phyloP scores from a whole-genome alignment of 2,329 filamentous ascomycete species.

The Hypocreales sp. region DNA sequence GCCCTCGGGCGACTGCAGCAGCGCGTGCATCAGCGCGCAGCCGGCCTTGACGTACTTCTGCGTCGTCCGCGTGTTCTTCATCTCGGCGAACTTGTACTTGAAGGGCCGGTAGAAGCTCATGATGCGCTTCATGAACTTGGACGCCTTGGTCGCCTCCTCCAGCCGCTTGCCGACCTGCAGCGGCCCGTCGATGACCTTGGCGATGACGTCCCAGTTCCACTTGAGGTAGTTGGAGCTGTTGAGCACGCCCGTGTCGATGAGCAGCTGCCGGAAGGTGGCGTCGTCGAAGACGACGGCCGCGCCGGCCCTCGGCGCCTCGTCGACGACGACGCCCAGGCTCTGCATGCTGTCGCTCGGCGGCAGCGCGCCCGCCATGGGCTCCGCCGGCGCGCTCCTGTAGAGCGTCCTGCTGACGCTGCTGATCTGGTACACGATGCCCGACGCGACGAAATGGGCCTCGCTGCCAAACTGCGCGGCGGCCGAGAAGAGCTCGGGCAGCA shows the following conservation, averaged over 20 bases:
- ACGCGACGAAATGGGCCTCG: constrained; percentile 64
- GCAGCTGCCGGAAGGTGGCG: constrained; percentile 45
- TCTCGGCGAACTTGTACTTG: constrained; percentile 86
- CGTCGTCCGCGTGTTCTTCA: constrained; percentile 80
- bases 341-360: constrained; percentile 28
- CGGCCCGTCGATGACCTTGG: constrained; percentile 83
- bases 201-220: constrained; percentile 94
- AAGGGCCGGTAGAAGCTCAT: constrained; percentile 94
- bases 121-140: constrained; percentile 89
- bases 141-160: constrained; percentile 85
- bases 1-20: constrained; percentile 77
- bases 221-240: constrained; percentile 83
- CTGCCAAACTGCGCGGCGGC: constrained; percentile 57
- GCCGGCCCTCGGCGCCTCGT: constrained; percentile 39
- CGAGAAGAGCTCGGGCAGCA: constrained; percentile 73
- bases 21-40: constrained; percentile 71
- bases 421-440: constrained; percentile 90
- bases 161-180: constrained; percentile 80
- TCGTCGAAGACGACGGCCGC: constrained; percentile 37
- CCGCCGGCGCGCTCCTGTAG: constrained; percentile 55
- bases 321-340: constrained; percentile 31
- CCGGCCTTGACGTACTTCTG: constrained; percentile 88
- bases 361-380: constrained; percentile 19
- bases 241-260: constrained; percentile 71
- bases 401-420: constrained; percentile 92